Evolutionary conservation across 1,139 yeast genomes (phyloP), one percentile per base, ranked within the genome.

Genomic region (Protomyces lactucae-debilis): DNA sequence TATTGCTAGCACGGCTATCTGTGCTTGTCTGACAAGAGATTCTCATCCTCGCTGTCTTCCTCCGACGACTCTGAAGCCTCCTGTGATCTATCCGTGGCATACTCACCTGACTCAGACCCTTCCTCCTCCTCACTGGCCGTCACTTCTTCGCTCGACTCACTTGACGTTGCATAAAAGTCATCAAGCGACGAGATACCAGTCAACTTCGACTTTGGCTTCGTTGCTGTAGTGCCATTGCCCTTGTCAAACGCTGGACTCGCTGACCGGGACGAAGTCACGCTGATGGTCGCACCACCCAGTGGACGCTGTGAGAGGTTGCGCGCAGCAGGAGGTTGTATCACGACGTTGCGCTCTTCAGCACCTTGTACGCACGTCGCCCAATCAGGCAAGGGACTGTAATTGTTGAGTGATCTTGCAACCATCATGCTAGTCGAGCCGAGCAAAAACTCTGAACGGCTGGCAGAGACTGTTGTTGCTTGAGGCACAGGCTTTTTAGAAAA

Each of bases 401-500:
- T 67, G 3, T 69, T 65, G 1, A 74, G 10, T 32, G 57, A 67
- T 78, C 78, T 75, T 1, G 63, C 67, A 1, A 78, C 77, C 35
- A 77, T 51, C 9, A 75, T 68, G 37, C 77, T 73, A 3, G 75
- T 61, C 1, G 77, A 68, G 16, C 79, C 78, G 6, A 79, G 60
- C 23, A 69, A 57, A 55, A 71, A 68, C 8, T 36, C 25, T 37
- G 60, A 67, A 18, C 56, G 51, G 3, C 65, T 68, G 9, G 59
- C 67, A 21, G 70, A 64, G 3, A 69, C 65, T 28, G 68, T 61
- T 60, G 67, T 67, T 39, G 68, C 67, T 35, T 70, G 69, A 1
- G 89, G 88, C 61, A 85, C 76, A 0, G 88, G 90, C 71, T 92
- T 91, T 2, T 95, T 90, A 0, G 88, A 93, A 46, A 93, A 79